Evolutionary conservation across 2,329 filamentous ascomycete genomes (phyloP), one percentile per base, ranked within the genome.

Genomic region (Macrophomina phaseolina): DNA sequence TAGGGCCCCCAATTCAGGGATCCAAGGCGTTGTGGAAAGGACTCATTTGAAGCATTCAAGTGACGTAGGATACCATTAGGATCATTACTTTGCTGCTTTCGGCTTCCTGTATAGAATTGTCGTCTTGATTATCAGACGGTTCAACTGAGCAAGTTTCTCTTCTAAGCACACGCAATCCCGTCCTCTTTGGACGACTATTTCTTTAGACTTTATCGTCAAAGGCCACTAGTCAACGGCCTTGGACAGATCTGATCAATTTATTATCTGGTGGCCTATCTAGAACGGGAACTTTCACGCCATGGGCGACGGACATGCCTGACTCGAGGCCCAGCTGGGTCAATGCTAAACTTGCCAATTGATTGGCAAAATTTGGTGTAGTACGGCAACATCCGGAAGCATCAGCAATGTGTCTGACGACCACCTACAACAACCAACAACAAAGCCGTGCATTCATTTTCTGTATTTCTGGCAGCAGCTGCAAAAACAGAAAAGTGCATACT

Each of bases 61-160:
- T n/a, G 58, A 62, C 40, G 38, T 49, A 49, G 58, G 58, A 62
- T 62, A 62, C 58, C 58, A 62, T 62, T 14, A 38, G 28, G 40
- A 36, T 48, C 28, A 60, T 48, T 23, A 42, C 42, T 46, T 48
- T 49, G 11, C 32, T 62, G n/a, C 42, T 62, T 62, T 49, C 58
- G 58, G 58, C 58, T 62, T 46, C 32, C n/a, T 32, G 18, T 48
- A 18, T 49, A 49, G 38, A 46, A 14, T 23, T 28, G 8, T 49
- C 14, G 30, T 48, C 30, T 28, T 6, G 32, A 23, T 12, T 9
- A 2, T 32, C 23, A 38, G 45, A 28, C 30, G 42, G 51, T 49
- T n/a, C 7, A 36, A 62, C 49, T 51, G 42, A 49, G 58, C 14
- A 36, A 18, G 11, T 49, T 49, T 30, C 46, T 49, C 18, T 28